phyloP scores from a whole-genome alignment of 2,329 filamentous ascomycete genomes.

The Hypoxylon sp. region DNA sequence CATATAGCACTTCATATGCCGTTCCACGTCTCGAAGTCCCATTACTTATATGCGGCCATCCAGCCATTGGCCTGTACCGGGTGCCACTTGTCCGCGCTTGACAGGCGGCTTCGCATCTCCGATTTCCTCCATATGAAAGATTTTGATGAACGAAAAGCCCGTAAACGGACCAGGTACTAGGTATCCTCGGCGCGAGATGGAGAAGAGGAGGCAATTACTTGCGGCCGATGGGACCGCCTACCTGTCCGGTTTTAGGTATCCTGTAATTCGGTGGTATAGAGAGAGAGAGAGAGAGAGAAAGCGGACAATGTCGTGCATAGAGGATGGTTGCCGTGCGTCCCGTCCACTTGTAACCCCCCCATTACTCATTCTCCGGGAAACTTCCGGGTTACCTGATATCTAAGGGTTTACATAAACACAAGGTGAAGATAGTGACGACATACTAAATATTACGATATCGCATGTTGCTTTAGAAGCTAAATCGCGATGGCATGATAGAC shows the following conservation, averaged over 20 bases:
- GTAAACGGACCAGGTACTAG: neutral
- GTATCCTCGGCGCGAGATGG: neutral
- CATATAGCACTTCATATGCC: slow-evolving; percentile 18
- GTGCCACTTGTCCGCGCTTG: slow-evolving; percentile 41
- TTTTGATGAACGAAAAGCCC: neutral
- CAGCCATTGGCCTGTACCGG: slow-evolving; percentile 30
- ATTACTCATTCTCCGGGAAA: slow-evolving; percentile 1
- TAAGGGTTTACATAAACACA: neutral
- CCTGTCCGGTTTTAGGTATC: neutral
- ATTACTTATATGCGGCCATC: slow-evolving; percentile 22
- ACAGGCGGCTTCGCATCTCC: slow-evolving; percentile 21
- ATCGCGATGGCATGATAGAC: neutral
- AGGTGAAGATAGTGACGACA: neutral
- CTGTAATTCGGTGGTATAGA: neutral
- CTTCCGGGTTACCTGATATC: neutral
- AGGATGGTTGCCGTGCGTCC: slow-evolving; percentile 2
- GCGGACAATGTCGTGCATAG: slow-evolving; percentile 9
- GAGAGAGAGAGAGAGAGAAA: no score
- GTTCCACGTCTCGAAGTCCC: slow-evolving; percentile 30
- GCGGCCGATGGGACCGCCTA: neutral
- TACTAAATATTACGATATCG: neutral
- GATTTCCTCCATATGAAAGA: neutral
- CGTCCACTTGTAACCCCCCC: slow-evolving; percentile 6
- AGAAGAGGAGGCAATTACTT: neutral
- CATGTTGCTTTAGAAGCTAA: no score